phyloP scores from a whole-genome alignment of 768 basidiomycete genomes.

The Steccherinum ochraceum region DNA sequence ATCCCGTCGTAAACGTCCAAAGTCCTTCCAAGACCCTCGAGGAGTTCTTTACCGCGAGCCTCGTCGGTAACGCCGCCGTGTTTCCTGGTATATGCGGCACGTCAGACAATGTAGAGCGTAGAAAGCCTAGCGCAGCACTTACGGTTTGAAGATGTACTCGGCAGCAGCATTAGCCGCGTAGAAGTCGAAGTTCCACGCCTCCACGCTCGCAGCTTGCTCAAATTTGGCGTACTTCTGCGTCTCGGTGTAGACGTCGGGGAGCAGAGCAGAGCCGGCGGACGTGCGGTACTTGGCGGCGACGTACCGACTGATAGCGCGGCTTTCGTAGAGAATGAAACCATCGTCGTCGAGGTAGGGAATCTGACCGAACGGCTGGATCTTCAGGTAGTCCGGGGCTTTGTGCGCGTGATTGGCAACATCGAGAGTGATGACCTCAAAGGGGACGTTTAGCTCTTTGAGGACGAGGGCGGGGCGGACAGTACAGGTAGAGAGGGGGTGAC shows the following conservation, averaged over 20 bases:
- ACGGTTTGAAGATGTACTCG: too few species aligned
- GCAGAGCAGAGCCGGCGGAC: not conserved
- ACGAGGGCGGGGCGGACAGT: conserved; percentile 45
- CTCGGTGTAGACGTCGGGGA: too few species aligned
- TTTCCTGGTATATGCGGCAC: not conserved
- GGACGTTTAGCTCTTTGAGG: conserved; percentile 50
- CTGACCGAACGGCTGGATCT: conserved; percentile 58
- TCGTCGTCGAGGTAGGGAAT: conserved; percentile 48
- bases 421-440: conserved; percentile 43
- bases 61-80: too few species aligned
- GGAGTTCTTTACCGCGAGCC: not conserved
- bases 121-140: conserved; percentile 6
- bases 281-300: conserved; percentile 42
- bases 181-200: too few species aligned
- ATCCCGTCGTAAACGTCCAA: conserved; percentile 25
- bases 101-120: not conserved
- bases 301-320: conserved; percentile 56
- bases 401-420: conserved; percentile 37
- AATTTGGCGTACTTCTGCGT: not conserved
- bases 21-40: conserved; percentile 7
- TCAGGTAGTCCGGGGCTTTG: conserved; percentile 35
- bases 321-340: conserved; percentile 53
- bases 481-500: conserved; percentile 33
- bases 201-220: not conserved
- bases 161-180: too few species aligned